These are phyloP conservation scores for Pichia sp. DNA, from an alignment of 1,139 yeast genomes.

Conservation along the genomic window DNA sequence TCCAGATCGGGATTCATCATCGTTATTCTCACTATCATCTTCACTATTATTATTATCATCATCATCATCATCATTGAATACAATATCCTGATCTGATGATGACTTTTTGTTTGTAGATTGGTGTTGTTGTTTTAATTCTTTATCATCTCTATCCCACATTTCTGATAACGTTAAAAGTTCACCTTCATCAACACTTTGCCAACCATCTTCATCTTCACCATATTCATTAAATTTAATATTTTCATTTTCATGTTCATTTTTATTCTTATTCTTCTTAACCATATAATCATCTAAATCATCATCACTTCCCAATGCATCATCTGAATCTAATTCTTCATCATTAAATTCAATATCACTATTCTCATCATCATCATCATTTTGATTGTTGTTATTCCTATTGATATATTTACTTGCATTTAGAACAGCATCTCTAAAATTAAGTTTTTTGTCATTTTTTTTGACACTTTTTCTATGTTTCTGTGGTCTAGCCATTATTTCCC, in stretches of 20 bases:
- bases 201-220: slow-evolving; percentile 40
- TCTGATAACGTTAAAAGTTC: slow-evolving; percentile 74
- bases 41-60: slow-evolving; percentile 27
- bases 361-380: slow-evolving; percentile 21
- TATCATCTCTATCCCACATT: slow-evolving; percentile 82
- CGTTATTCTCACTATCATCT: slow-evolving; percentile 22
- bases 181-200: slow-evolving; percentile 57
- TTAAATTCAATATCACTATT: slow-evolving; percentile 34
- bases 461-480: slow-evolving; percentile 5
- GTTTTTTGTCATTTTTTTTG: slow-evolving; percentile 11
- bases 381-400: slow-evolving; percentile 20
- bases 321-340: slow-evolving; percentile 72
- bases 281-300: slow-evolving; percentile 60
- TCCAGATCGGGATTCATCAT: slow-evolving; percentile 21
- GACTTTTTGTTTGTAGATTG: background rate
- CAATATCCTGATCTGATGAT: slow-evolving; percentile 23
- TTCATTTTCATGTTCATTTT: too few species aligned
- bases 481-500: slow-evolving; percentile 1
- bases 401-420: slow-evolving; percentile 29
- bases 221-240: slow-evolving; percentile 29
- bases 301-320: slow-evolving; percentile 71
- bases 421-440: slow-evolving; percentile 31
- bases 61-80: slow-evolving; percentile 30
- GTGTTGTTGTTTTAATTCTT: slow-evolving; percentile 29
- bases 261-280: slow-evolving; percentile 22